phyloP scores from a whole-genome alignment of 2,329 filamentous ascomycete genomes.

The Talaromyces sp. region DNA sequence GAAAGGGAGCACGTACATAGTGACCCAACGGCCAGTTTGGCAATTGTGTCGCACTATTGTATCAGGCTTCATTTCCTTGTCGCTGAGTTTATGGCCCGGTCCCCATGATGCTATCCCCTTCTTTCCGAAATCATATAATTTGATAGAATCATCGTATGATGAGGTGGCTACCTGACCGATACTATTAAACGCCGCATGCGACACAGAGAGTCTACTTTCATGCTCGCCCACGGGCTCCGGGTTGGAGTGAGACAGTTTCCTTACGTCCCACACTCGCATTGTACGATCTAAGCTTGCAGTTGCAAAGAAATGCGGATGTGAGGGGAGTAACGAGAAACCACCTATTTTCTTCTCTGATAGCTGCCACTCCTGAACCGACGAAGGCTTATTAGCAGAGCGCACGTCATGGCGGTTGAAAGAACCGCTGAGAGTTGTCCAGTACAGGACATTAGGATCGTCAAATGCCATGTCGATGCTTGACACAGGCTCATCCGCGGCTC shows the following conservation, averaged over 20 bases:
- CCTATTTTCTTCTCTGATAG: slow-evolving; percentile 93
- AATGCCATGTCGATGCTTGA: slow-evolving; percentile 77
- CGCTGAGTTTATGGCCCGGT: slow-evolving; percentile 54
- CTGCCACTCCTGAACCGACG: slow-evolving; percentile 62
- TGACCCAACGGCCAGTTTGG: slow-evolving; percentile 92
- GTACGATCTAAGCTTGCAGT: slow-evolving; percentile 88
- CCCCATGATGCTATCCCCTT: slow-evolving; percentile 58
- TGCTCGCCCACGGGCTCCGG: slow-evolving; percentile 78
- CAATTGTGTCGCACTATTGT: slow-evolving; percentile 80
- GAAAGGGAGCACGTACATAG: slow-evolving; percentile 54
- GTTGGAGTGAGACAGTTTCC: slow-evolving; percentile 63
- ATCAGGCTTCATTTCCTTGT: slow-evolving; percentile 64
- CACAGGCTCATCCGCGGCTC: slow-evolving; percentile 69
- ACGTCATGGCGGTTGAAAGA: slow-evolving; percentile 77
- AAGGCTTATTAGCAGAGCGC: slow-evolving; percentile 50
- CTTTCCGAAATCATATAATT: slow-evolving; percentile 74
- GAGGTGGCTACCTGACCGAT: slow-evolving; percentile 84
- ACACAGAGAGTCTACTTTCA: slow-evolving; percentile 76
- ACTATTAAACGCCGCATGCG: slow-evolving; percentile 84
- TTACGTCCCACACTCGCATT: slow-evolving; percentile 86
- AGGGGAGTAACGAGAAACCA: slow-evolving; percentile 80
- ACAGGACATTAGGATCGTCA: slow-evolving; percentile 67
- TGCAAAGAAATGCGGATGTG: slow-evolving; percentile 74
- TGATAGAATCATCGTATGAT: slow-evolving; percentile 91
- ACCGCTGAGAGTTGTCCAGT: slow-evolving; percentile 84